Evolutionary conservation across 208 protist species (phyloP).

Genomic region (Trypanosoma cruzi): DNA sequence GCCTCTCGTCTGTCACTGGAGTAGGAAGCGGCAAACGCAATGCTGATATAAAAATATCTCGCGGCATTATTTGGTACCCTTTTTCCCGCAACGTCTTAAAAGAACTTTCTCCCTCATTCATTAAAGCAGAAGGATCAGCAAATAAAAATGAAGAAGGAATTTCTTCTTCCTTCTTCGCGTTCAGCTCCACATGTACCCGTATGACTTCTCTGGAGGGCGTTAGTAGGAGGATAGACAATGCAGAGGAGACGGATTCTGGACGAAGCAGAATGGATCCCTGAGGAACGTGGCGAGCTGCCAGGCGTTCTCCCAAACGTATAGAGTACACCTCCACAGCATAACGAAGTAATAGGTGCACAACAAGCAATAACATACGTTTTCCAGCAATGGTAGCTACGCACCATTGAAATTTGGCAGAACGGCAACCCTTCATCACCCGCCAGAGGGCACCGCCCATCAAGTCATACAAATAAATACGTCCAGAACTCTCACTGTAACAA

Average conservation of each 20-base stretch:
- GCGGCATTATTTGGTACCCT: conserved; percentile 6
- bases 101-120: background rate
- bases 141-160: background rate
- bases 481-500: conserved; percentile 39
- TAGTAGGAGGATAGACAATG: conserved; percentile 24
- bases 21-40: conserved; percentile 13
- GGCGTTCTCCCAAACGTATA: conserved; percentile 44
- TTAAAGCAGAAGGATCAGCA: background rate
- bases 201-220: conserved; percentile 24
- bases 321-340: conserved; percentile 71
- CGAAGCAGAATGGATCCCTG: conserved; percentile 55
- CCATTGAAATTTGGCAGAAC: conserved; percentile 74
- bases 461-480: conserved; percentile 76
- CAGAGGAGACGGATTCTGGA: conserved; percentile 11
- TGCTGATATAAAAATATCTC: conserved; percentile 18
- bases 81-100: background rate
- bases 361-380: conserved; percentile 49
- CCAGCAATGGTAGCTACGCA: conserved; percentile 37
- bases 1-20: conserved; percentile 15
- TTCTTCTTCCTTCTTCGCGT: conserved; percentile 6
- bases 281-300: conserved; percentile 68
- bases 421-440: conserved; percentile 71
- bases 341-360: conserved; percentile 77
- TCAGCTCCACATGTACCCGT: conserved; percentile 23
- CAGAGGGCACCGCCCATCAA: conserved; percentile 47